Evolutionary conservation across 2,329 filamentous ascomycete genomes (phyloP).

Genomic region (Bertia moriformis): DNA sequence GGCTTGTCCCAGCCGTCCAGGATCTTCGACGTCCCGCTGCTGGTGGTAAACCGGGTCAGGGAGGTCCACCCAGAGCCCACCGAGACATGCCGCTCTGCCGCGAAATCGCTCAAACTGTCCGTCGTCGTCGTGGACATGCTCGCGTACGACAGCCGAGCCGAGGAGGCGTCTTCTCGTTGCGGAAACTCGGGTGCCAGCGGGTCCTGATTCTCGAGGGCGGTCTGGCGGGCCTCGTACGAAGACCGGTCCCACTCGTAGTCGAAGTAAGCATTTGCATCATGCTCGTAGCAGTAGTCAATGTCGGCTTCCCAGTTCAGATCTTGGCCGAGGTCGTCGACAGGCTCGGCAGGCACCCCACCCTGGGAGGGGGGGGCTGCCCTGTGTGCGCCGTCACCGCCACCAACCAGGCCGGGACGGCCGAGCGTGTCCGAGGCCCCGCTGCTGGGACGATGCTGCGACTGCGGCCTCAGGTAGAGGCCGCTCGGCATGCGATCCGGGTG

Average conservation of each 20-base stretch:
- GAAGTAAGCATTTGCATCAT: constrained; percentile 52
- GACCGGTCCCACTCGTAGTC: constrained; percentile 51
- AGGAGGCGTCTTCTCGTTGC: too few species aligned
- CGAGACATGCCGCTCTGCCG: constrained; percentile 38
- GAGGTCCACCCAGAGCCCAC: constrained; percentile 36
- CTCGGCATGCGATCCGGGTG: too few species aligned
- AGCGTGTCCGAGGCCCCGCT: constrained; percentile 38
- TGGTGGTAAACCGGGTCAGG: constrained; percentile 36
- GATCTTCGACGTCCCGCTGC: constrained; percentile 24
- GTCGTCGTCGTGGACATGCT: constrained; percentile 41
- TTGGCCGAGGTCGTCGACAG: constrained; percentile 14
- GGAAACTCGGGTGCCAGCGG: too few species aligned
- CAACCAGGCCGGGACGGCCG: constrained; percentile 25
- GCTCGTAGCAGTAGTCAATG: constrained; percentile 58
- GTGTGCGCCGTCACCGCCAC: constrained; percentile 18
- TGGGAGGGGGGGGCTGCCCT: constrained; percentile 10
- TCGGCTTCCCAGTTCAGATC: constrained; percentile 49
- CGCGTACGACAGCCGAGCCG: constrained; percentile 21
- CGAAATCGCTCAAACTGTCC: constrained; percentile 20
- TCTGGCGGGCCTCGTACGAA: constrained; percentile 30
- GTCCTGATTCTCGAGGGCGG: too few species aligned
- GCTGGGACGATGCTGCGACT: constrained; percentile 12
- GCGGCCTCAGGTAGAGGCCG: too few species aligned
- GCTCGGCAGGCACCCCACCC: constrained; percentile 9
- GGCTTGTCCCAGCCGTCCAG: too few species aligned